Conservation (phyloP, 129 eudicot species). For the carrot (Daucus carota) region DH1_v3.0 NC_030384.2:39407501-39408000, state of each 20-base stretch:
- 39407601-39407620: slow-evolving; percentile 23
- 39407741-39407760: slow-evolving; percentile 53
- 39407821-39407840: slow-evolving; percentile 52
- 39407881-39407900: neutral
- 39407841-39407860: slow-evolving; percentile 38
- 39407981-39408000: neutral
- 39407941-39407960: slow-evolving; percentile 7
- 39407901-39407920: neutral
- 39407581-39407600: neutral
- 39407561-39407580: neutral
- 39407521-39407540: neutral
- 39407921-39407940: neutral
- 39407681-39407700: slow-evolving; percentile 68
- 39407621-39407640: slow-evolving; percentile 68
- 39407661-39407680: slow-evolving; percentile 62
- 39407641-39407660: slow-evolving; percentile 79
- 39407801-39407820: slow-evolving; percentile 52
- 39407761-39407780: slow-evolving; percentile 75
- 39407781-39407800: slow-evolving; percentile 59
- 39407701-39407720: slow-evolving; percentile 64
- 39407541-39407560: neutral
- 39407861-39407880: slow-evolving; percentile 19
- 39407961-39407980: neutral
- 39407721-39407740: slow-evolving; percentile 59
- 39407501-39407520: neutral